These are phyloP conservation scores for Podaxis carcinomalis DNA, from an alignment of 768 basidiomycete species.

Conservation along the genomic window DNA sequence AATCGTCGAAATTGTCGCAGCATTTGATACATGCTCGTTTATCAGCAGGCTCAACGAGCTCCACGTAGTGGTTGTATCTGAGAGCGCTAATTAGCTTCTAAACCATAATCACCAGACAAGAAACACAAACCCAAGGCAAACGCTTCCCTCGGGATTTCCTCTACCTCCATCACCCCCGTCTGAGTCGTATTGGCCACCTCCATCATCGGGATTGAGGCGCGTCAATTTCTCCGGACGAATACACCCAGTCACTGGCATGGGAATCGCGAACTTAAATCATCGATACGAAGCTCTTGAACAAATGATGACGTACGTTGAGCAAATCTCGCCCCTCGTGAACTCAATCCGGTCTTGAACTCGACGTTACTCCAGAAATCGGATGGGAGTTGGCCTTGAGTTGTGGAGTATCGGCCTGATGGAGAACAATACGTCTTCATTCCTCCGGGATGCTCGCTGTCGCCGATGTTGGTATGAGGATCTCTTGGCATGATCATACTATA, in stretches of 20 bases:
- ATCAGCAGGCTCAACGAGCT: slow-evolving; percentile 49
- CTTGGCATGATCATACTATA: slow-evolving; percentile 19
- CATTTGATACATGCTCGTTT: slow-evolving; percentile 53
- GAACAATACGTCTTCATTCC: slow-evolving; percentile 55
- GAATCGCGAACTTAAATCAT: neutral
- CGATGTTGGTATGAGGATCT: slow-evolving; percentile 46
- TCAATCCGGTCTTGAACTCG: slow-evolving; percentile 37
- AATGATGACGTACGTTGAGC: slow-evolving; percentile 35
- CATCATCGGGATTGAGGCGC: slow-evolving; percentile 41
- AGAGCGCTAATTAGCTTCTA: neutral
- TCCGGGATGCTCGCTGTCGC: slow-evolving; percentile 52
- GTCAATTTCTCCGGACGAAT: slow-evolving; percentile 37
- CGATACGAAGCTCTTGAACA: neutral
- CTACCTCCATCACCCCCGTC: slow-evolving; percentile 45
- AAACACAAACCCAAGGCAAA: slow-evolving; percentile 40
- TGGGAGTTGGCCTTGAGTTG: slow-evolving; percentile 41
- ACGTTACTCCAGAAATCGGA: slow-evolving; percentile 48
- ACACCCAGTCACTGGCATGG: slow-evolving; percentile 49
- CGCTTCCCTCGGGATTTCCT: slow-evolving; percentile 47
- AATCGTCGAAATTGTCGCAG: slow-evolving; percentile 49
- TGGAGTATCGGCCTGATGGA: slow-evolving; percentile 32
- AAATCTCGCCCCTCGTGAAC: slow-evolving; percentile 35
- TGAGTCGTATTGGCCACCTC: slow-evolving; percentile 54
- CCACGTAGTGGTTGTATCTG: slow-evolving; percentile 55
- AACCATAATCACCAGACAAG: slow-evolving; percentile 12